Evolutionary conservation across 148 eudicot species (phyloP), one percentile per base, ranked within the genome.

Genomic region (Vaccinium vitisidaea): DNA sequence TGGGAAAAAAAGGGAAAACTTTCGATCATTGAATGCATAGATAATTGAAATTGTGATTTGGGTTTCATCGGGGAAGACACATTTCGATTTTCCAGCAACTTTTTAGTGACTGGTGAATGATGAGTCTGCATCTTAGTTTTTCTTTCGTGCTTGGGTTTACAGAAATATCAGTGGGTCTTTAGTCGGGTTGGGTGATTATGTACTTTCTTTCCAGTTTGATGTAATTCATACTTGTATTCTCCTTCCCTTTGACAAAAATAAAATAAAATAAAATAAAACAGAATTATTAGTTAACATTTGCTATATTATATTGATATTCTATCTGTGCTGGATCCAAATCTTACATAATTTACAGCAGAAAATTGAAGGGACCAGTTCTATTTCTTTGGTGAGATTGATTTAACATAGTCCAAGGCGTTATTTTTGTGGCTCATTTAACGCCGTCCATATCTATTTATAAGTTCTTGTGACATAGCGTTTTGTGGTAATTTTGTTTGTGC

Each of bases 401-500:
- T 14, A 54, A 27, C 39, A 69, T 27, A 1, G 32, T 27, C 18
- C 39, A 27, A 69, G 39, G 16, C 5, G 74, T 39, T 25, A 25
- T 69, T 0, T 69, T 69, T 27, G 16, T 25, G 11, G 6, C 74
- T 43, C 36, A 25, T 69, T 69, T 25, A 69, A 12, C 19, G 8
- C 8, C 21, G 23, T 61, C 65, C 65, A 6, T 59, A 59, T 19
- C 23, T 6, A 21, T 59, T 59, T 63, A 6, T 56, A 19, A 65
- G 55, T 27, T 79, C 27, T 54, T 77, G 55, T 32, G 59, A 14
- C 53, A 36, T 8, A 14, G 25, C 25, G 2, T 19, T 53, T 79
- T 69, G 77, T 50, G 76, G 23, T 76, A 69, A 15, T 78, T 8
- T 16, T 78, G 23, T 58, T 78, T 79, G 69, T 8, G 70, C 43